phyloP scores from a whole-genome alignment of 768 basidiomycete species.

The Lenzites betulinus region DNA sequence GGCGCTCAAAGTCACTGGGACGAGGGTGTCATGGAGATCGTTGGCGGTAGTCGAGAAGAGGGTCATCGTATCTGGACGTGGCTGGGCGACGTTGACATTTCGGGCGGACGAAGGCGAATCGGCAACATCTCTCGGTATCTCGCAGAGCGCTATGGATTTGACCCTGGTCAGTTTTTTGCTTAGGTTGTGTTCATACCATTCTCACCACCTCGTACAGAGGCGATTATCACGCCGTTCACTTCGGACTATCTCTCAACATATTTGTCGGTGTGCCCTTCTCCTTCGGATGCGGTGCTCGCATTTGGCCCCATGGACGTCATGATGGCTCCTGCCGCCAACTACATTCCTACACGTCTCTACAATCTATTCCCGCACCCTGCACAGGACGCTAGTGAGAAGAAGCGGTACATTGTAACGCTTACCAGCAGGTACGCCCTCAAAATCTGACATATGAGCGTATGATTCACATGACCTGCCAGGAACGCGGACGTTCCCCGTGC shows the following conservation, averaged over 20 bases:
- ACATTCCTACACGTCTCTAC: slow-evolving; percentile 74
- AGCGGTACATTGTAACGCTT: slow-evolving; percentile 71
- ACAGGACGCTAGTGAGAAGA: slow-evolving; percentile 72
- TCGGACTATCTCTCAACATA: slow-evolving; percentile 77
- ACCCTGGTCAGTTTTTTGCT: slow-evolving; percentile 50
- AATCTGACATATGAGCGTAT: not conserved
- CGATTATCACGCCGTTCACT: slow-evolving; percentile 74
- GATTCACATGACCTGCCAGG: slow-evolving; percentile 36
- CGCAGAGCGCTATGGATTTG: slow-evolving; percentile 80
- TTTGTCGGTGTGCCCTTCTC: slow-evolving; percentile 71
- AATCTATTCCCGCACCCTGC: slow-evolving; percentile 80
- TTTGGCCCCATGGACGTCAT: slow-evolving; percentile 83
- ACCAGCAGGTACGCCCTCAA: slow-evolving; percentile 57
- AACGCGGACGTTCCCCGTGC: slow-evolving; percentile 86
- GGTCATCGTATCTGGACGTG: slow-evolving; percentile 71
- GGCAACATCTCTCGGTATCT: slow-evolving; percentile 75
- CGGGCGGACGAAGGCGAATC: slow-evolving; percentile 61
- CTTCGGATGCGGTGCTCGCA: slow-evolving; percentile 73
- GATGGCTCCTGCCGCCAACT: slow-evolving; percentile 74
- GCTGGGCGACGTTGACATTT: slow-evolving; percentile 80
- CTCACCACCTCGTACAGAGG: slow-evolving; percentile 45
- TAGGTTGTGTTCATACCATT: not conserved
- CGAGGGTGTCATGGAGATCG: slow-evolving; percentile 73
- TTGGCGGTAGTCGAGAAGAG: slow-evolving; percentile 76
- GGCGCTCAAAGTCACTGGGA: slow-evolving; percentile 60